Conservation (phyloP, 257 asterid genomes). For the Apocynum venetum region DNA sequence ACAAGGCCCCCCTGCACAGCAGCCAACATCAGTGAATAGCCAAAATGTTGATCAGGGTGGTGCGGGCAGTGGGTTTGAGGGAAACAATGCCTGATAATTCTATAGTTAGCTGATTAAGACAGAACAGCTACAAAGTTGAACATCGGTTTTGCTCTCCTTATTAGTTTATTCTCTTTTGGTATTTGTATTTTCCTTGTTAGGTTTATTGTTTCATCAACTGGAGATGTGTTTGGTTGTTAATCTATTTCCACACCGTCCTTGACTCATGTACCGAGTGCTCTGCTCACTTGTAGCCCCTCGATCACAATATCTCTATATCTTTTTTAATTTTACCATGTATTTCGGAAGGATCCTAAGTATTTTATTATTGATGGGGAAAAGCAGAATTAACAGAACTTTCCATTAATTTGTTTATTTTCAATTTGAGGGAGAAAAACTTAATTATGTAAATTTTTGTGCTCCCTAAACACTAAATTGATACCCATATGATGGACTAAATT, state of each 20-base stretch:
- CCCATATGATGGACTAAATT: no score
- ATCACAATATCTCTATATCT: no score
- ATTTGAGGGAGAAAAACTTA: no score
- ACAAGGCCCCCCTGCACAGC: conserved; percentile 25
- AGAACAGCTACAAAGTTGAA: not conserved
- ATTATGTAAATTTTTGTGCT: no score
- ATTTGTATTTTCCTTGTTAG: not conserved
- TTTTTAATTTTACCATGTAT: no score
- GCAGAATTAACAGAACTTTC: no score
- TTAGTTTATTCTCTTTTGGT: not conserved
- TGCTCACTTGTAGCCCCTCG: no score
- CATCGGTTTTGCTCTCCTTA: not conserved
- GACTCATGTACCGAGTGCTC: no score
- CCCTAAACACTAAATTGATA: no score
- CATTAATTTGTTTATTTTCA: no score
- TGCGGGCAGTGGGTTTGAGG: conserved; percentile 26
- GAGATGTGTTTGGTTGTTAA: not conserved
- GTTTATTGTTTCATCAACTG: not conserved
- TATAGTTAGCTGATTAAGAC: not conserved
- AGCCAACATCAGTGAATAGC: conserved; percentile 11
- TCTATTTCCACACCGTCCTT: not conserved
- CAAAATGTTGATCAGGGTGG: conserved; percentile 19
- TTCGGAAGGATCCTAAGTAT: no score
- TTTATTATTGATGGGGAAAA: no score
- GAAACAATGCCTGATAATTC: conserved; percentile 18